phyloP scores from a whole-genome alignment of 1,284 basidiomycete genomes.

The Vanrija pseudolonga region DNA sequence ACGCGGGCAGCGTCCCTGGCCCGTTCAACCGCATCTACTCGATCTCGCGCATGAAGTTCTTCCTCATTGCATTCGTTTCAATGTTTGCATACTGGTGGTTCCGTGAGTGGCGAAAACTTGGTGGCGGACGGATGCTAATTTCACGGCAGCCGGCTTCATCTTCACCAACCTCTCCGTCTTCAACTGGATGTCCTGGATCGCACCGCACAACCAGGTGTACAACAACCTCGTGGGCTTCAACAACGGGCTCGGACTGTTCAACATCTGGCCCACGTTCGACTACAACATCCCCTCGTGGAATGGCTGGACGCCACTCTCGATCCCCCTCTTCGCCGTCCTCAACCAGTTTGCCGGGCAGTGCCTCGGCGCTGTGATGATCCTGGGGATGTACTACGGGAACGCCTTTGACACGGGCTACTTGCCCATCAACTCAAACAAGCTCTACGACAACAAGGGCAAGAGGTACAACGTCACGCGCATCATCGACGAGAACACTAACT shows the following conservation, averaged over 20 bases:
- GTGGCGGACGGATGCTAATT: too few species aligned
- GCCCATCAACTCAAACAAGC: slow-evolving; percentile 32
- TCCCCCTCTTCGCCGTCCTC: slow-evolving; percentile 32
- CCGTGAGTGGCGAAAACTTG: too few species aligned
- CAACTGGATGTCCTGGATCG: slow-evolving; percentile 62
- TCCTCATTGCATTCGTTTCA: slow-evolving; percentile 34
- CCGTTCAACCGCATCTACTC: slow-evolving; percentile 41
- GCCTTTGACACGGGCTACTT: slow-evolving; percentile 34
- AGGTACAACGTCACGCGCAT: slow-evolving; percentile 43
- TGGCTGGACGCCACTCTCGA: slow-evolving; percentile 14
- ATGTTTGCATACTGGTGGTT: too few species aligned
- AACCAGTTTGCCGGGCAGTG: slow-evolving; percentile 31
- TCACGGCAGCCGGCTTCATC: too few species aligned
- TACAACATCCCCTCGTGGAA: slow-evolving; percentile 25
- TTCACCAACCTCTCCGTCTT: slow-evolving; percentile 54
- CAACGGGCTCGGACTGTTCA: slow-evolving; percentile 36
- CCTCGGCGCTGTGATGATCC: slow-evolving; percentile 19
- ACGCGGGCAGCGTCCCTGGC: slow-evolving; percentile 43
- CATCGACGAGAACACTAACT: slow-evolving; percentile 23
- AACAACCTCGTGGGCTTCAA: slow-evolving; percentile 15
- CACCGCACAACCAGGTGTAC: slow-evolving; percentile 41
- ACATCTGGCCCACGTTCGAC: slow-evolving; percentile 42
- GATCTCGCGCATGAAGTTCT: slow-evolving; percentile 44
- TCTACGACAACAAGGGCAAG: slow-evolving; percentile 27
- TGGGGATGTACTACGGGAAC: slow-evolving; percentile 30